Evolutionary conservation across 2,329 filamentous ascomycete species (phyloP), one percentile per base, ranked within the genome.

Genomic region (Xylaria sp.): DNA sequence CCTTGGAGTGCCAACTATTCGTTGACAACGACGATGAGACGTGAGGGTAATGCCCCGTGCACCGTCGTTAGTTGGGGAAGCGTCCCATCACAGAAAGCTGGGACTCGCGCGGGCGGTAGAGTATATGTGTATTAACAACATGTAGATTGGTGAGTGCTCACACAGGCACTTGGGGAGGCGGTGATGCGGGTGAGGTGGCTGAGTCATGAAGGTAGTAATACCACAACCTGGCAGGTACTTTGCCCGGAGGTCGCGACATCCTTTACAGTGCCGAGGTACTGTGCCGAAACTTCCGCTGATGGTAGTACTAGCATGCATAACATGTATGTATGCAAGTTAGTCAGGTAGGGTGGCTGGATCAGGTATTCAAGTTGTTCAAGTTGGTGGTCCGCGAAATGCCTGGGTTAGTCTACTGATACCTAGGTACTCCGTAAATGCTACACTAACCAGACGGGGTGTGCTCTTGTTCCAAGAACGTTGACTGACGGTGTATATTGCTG

Each of bases 221-320:
- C 39, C 20, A n/a, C 20, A 31, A n/a, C 50, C 51, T 37, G 23
- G 39, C 56, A 66, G 39, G 31, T 37, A 50, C 52, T n/a, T 46
- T 57, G 55, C 57, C 59, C 55, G 58, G 28, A 65, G 25, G 25
- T n/a, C 39, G 54, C 52, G 28, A 46, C 18, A n/a, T 48, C 25
- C 34, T 9, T 20, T 56, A 67, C 67, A 57, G 64, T 69, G 57
- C 20, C 23, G 48, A 20, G 9, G 52, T 61, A 69, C 67, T 63
- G 67, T 69, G 34, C 54, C 58, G 44, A 64, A 59, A 61, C 64
- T 57, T 57, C 59, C 50, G 55, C 56, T 64, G 37, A 37, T 64
- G 63, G 63, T 66, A 39, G 57, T 69, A 37, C 34, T 37, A 37
- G 67, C 63, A 66, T 69, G 66, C 66, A 67, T 66, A 46, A 51